These are phyloP conservation scores for Epichloe festucae DNA, from an alignment of 2,329 filamentous ascomycete species.

Conservation along the genomic window DNA sequence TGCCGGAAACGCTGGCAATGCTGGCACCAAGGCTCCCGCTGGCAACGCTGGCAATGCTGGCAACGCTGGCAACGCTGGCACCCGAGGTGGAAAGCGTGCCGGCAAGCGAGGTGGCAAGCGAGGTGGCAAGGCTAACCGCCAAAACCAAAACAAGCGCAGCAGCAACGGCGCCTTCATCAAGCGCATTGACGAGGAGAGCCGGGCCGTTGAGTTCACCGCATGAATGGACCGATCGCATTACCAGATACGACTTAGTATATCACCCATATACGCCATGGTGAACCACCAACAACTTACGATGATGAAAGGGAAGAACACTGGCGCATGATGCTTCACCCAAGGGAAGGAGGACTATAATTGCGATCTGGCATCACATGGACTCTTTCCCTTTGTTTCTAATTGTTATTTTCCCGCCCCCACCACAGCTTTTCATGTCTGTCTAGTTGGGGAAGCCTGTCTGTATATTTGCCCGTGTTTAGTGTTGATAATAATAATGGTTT, in stretches of 20 bases:
- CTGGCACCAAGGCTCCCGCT: not conserved
- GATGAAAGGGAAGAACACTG: not conserved
- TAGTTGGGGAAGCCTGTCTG: not conserved
- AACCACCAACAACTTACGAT: not conserved
- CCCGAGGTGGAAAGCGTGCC: not conserved
- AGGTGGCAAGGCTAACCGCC: not conserved
- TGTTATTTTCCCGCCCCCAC: too few species aligned
- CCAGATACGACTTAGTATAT: not conserved
- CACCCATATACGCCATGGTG: not conserved
- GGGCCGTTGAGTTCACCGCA: conserved; percentile 9
- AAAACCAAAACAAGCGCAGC: conserved; percentile 1
- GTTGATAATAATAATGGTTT: not conserved
- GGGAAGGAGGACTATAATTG: not conserved
- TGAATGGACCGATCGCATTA: conserved; percentile 1
- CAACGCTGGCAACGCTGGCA: not conserved
- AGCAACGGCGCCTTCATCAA: conserved; percentile 4
- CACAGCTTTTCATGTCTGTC: too few species aligned
- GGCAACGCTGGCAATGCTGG: not conserved
- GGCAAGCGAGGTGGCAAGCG: not conserved
- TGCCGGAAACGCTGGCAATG: not conserved
- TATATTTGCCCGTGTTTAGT: not conserved
- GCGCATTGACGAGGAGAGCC: conserved; percentile 4
- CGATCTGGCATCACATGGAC: not conserved
- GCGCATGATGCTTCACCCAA: not conserved
- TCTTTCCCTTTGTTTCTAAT: not conserved